Conservation (phyloP, 2,329 filamentous ascomycete genomes). For the Fusarium anthophilum region DNA sequence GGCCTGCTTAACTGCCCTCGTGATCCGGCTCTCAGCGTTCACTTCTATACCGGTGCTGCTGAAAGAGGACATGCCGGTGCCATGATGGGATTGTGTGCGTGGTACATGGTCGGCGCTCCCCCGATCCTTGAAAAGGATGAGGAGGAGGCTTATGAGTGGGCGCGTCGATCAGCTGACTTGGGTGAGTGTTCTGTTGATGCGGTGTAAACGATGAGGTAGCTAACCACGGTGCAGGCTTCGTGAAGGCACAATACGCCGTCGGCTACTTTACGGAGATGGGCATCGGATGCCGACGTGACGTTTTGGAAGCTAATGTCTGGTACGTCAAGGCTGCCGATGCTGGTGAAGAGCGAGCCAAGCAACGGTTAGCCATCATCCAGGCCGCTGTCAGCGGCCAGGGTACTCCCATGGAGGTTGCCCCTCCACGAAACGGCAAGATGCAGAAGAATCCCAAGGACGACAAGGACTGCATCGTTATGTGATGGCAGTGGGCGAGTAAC, state of each 20-base stretch:
- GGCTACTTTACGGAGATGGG: slow-evolving; percentile 99
- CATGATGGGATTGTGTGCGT: slow-evolving; percentile 98
- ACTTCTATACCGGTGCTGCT: slow-evolving; percentile 95
- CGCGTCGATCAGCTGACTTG: slow-evolving; percentile 82
- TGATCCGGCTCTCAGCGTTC: slow-evolving; percentile 92
- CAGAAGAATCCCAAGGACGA: slow-evolving; percentile 61
- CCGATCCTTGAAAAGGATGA: slow-evolving; percentile 95
- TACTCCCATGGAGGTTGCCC: slow-evolving; percentile 64
- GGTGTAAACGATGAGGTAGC: neutral
- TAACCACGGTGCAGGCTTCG: slow-evolving; percentile 59
- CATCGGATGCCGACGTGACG: slow-evolving; percentile 91
- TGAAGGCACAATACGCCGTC: slow-evolving; percentile 89
- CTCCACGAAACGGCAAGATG: slow-evolving; percentile 62
- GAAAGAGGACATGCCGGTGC: slow-evolving; percentile 83
- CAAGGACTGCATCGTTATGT: slow-evolving; percentile 69
- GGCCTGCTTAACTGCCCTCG: slow-evolving; percentile 86
- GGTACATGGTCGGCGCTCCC: slow-evolving; percentile 96
- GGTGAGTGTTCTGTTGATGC: slow-evolving; percentile 68
- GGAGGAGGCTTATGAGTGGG: slow-evolving; percentile 96
- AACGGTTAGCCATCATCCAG: slow-evolving; percentile 85
- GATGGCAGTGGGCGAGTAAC: slow-evolving; percentile 18
- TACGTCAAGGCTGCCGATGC: slow-evolving; percentile 95
- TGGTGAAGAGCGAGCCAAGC: slow-evolving; percentile 88
- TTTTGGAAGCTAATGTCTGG: slow-evolving; percentile 98
- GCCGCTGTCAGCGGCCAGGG: slow-evolving; percentile 74